Conservation (phyloP, 441 rosid genomes). For the Jatropha podagrica region DNA sequence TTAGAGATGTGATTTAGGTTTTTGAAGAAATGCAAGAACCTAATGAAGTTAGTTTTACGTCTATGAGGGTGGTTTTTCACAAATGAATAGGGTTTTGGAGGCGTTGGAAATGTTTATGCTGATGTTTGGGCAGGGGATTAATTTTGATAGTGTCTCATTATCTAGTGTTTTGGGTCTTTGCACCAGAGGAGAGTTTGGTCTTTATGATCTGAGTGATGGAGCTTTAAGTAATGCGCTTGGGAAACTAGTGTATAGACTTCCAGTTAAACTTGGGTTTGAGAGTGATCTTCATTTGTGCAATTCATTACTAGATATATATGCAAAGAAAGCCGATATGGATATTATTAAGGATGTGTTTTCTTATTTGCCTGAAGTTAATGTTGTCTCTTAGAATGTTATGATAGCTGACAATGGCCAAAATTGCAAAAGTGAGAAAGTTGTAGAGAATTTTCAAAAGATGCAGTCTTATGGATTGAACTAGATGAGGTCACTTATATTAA, state of each 20-base stretch:
- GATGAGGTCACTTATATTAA: slow-evolving; percentile 66
- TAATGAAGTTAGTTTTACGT: slow-evolving; percentile 62
- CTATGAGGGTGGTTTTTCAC: slow-evolving; percentile 54
- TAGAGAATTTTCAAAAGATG: slow-evolving; percentile 49
- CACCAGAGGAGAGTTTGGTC: slow-evolving; percentile 36
- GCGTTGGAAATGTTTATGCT: slow-evolving; percentile 59
- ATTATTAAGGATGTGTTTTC: slow-evolving; percentile 55
- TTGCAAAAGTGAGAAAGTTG: slow-evolving; percentile 41
- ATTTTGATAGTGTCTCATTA: slow-evolving; percentile 57
- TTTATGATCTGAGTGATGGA: slow-evolving; percentile 23
- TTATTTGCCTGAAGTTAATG: slow-evolving; percentile 44
- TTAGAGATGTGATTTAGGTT: slow-evolving; percentile 36
- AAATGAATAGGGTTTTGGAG: slow-evolving; percentile 45
- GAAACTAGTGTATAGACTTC: slow-evolving; percentile 59
- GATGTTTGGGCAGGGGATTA: slow-evolving; percentile 51
- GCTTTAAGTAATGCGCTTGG: slow-evolving; percentile 34
- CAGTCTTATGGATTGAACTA: slow-evolving; percentile 47
- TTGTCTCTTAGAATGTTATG: slow-evolving; percentile 87
- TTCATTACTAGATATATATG: slow-evolving; percentile 64
- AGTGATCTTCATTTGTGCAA: slow-evolving; percentile 63
- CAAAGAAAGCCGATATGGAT: slow-evolving; percentile 53
- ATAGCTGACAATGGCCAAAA: slow-evolving; percentile 71
- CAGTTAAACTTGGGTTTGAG: slow-evolving; percentile 55
- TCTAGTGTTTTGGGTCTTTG: slow-evolving; percentile 68
- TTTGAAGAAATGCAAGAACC: slow-evolving; percentile 44